Base-by-base conservation (phyloP, 1,284 basidiomycete species). In the Thelephora terrestris region DNA sequence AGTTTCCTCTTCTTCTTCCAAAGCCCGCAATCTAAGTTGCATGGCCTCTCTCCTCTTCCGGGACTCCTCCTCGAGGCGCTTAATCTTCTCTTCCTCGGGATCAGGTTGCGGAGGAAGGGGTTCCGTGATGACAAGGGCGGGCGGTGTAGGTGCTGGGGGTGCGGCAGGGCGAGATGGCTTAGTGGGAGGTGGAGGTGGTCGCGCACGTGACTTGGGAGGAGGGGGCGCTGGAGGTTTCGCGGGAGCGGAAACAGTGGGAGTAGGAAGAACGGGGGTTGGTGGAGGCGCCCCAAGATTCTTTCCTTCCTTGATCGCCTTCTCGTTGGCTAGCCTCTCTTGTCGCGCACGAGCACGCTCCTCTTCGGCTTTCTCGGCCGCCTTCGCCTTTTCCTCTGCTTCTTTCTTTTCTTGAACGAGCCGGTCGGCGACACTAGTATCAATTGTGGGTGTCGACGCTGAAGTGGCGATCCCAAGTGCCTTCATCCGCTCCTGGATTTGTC, bases 401-500 rank as follows among this genome's bases (percentile, higher is more conserved):
- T 78, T 79, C 67, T 84, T 85, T 62, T 97, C 93, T 57, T 82
- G 74, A 23, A 79, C 82, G 1, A 96, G 72, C 25, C 92, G 71
- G 57, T 91, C 87, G 61, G 90, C 87, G 3, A 93, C 86, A 47
- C 71, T 76, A 12, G 78, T 80, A 62, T 94, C 92, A 2, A 91
- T 69, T 0, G 68, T 60, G 4, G 71, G 56, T 3, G 77, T 62
- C 0, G 78, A 58, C 2, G 82, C 66, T 5, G 76, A 64, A 1
- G 76, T 71, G 2, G 87, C 74, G 25, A 84, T 73, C 14, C 96
- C 95, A 3, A 98, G 76, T 7, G 86, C 86, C 37, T 82, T 79
- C 75, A 91, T 92, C 27, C 95, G 85, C 39, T 86, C 92, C 57
- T 91, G 81, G 34, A 97, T 80, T 40, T 88, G 79, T 18, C 82